Base-by-base conservation (phyloP, 1,284 basidiomycete genomes). In the Cryptococcus sp. region DNA sequence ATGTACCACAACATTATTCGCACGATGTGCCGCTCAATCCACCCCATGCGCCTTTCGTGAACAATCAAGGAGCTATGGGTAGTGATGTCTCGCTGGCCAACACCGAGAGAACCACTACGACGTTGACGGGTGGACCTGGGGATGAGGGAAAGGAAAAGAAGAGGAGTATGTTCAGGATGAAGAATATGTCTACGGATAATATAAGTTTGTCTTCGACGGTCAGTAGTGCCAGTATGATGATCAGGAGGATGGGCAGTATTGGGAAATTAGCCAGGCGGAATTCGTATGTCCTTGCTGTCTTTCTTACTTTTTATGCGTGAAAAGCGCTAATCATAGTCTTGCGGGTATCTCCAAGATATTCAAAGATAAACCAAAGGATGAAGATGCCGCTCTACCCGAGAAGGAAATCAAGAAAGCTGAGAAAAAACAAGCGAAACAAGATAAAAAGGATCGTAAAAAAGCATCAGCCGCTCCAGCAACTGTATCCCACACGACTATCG, bases 161-260 rank as follows among this genome's bases (percentile, higher is more conserved):
- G 55, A 59, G 60, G 44, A 60, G 73, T 16, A 56, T 70, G 58
- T 93, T 98, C 81, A 94, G 92, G 75, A 85, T 87, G 60, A 85
- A 88, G 61, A 98, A 98, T 73, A 86, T 87, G 46, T 91, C 88
- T 52, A 96, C 92, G 42, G 93, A 98, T 74, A 98, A 98, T 74
- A 94, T 98, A 58, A 96, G 91, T 31, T 83, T 98, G 47, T 89
- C 87, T 28, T 94, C 90, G n/a, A 97, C 94, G 41, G 93, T 97
- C 62, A 91, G 87, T 56, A 91, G 88, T 50, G 94, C 93, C 7
- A 91, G 88, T 53, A 88, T 98, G 72, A 96, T 98, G 85, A 94
- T 98, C 65, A 85, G 94, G 63, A 98, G 96, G 77, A 85, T 98
- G 48, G 93, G 94, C 25, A 86, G 86, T 49, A 85, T 97, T 73